Percentiles rank a stretch among this genome's conserved stretches.
Evolutionary conservation across 441 rosid genomes (phyloP).

Genomic region (Corymbia calophylla): DNA sequence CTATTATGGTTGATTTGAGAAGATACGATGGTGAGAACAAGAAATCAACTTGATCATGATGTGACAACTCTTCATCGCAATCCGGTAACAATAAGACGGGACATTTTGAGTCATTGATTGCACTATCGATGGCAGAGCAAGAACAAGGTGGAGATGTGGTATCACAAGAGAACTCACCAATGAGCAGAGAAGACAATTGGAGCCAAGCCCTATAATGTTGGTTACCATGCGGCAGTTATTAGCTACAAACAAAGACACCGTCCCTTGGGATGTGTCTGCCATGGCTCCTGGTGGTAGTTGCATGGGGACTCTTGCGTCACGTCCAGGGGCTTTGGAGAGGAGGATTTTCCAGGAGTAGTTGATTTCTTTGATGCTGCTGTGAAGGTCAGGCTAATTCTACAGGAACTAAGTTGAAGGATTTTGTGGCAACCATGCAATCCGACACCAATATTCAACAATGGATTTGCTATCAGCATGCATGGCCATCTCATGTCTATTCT

Average conservation of each 20-base stretch:
- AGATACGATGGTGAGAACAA: no score
- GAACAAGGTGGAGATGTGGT: no score
- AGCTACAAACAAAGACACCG: conserved; percentile 95
- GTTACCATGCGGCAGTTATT: neutral
- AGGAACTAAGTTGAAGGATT: conserved; percentile 91
- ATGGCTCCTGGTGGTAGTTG: conserved; percentile 99
- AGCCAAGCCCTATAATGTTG: no score
- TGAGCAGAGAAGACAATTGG: no score
- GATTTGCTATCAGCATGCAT: neutral
- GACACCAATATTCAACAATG: conserved; percentile 25
- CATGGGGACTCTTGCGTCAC: conserved; percentile 98
- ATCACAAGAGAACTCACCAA: no score
- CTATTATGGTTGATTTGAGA: no score
- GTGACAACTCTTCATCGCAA: no score
- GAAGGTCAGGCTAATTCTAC: conserved; percentile 59
- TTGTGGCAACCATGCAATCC: conserved; percentile 62
- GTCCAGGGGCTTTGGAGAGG: conserved; percentile 82
- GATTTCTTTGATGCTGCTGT: conserved; percentile 84
- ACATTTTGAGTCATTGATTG: no score
- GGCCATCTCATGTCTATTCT: neutral
- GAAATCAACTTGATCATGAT: no score
- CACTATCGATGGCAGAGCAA: no score
- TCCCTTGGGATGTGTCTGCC: conserved; percentile 97
- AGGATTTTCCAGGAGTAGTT: conserved; percentile 83
- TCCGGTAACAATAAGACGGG: no score